These are phyloP conservation scores for Protomyces macrosporus DNA, from an alignment of 1,139 yeast species.

Conservation along the genomic window DNA sequence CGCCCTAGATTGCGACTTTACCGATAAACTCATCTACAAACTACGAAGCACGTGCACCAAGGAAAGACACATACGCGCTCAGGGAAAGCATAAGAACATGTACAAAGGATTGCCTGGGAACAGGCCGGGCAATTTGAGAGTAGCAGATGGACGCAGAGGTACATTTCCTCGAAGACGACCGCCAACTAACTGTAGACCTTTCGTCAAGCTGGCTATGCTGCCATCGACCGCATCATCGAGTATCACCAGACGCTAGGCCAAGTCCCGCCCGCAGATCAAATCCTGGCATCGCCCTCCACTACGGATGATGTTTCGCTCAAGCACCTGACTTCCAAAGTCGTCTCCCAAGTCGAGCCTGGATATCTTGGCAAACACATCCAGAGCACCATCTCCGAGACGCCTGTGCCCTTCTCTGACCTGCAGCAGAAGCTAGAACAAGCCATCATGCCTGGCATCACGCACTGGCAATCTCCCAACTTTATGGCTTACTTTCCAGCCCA, in stretches of 20 bases:
- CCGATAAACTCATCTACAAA: no score
- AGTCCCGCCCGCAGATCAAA: conserved; percentile 1
- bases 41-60: no score
- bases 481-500: conserved; percentile 34
- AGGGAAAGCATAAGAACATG: no score
- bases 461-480: conserved; percentile 34
- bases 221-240: conserved; percentile 32
- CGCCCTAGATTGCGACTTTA: no score
- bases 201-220: conserved; percentile 32
- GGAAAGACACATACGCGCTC: no score
- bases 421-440: conserved; percentile 30
- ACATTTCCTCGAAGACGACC: background rate
- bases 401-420: conserved; percentile 31
- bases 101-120: no score
- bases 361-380: conserved; percentile 30
- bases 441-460: conserved; percentile 33
- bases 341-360: conserved; percentile 32
- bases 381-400: conserved; percentile 29
- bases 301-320: background rate
- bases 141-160: background rate
- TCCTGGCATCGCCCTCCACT: background rate
- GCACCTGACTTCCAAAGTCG: conserved; percentile 17
- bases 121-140: no score
- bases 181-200: background rate
- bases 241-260: conserved; percentile 29